Evolutionary conservation across 2,329 filamentous ascomycete genomes (phyloP), one percentile per base, ranked within the genome.

Genomic region (Aureobasidium sp.): DNA sequence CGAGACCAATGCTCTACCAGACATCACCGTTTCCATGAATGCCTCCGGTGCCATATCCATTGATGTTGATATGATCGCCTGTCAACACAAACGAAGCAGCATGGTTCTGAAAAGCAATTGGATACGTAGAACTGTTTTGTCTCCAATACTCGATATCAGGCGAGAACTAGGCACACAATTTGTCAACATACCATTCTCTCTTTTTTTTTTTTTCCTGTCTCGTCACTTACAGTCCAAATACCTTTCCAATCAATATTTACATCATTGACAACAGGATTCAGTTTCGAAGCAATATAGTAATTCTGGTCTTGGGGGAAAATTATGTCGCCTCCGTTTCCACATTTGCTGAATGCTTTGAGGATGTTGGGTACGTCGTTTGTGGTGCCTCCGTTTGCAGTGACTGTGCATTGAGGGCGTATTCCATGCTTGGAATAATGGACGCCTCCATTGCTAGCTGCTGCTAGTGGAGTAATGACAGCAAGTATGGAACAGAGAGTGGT

Each of bases 51-150:
- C 70, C 70, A 54, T 75, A 68, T 10, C 78, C 77, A 58, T 79
- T 65, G 57, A 80, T 79, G 14, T 62, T 66, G 54, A 80, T 79
- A 16, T 70, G 62, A 17, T 72, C 66, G 6, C 77, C 77, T 0
- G 71, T 73, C 39, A 80, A 65, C 16, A 79, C 58, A 55, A 80
- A 78, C 14, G 74, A 72, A 0, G 77, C 77, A n/a, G 64, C 64
- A 57, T 80, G 78, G 59, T 80, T 80, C 59, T 80, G 77, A 57
- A 80, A 80, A 3, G 66, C 64, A 29, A 80, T 69, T 6, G 69
- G 73, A 57, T 79, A 80, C 30, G 44, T 37, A 27, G 44, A 48
- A 0, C 73, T 72, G 56, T 79, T 75, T 22, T 44, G 30, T 47
- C 77, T 69, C 78, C 78, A 80, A 63, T 79, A 79, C 16, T 63